These are phyloP conservation scores for Lachancea sp. DNA, from an alignment of 805 yeast species.

Conservation along the genomic window DNA sequence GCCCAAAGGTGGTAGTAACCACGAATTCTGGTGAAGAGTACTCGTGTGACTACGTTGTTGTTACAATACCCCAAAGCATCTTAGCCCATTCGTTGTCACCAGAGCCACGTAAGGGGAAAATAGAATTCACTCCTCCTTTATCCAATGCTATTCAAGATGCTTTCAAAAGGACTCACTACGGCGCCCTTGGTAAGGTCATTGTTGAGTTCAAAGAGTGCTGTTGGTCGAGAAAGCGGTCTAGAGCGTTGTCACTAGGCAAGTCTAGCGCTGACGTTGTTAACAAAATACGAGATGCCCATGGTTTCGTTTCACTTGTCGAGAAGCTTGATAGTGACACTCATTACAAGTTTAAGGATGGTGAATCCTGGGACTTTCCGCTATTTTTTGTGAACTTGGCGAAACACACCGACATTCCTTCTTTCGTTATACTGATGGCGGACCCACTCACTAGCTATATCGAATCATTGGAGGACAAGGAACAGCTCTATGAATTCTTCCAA, in stretches of 20 bases:
- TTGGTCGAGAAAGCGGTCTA: conserved; percentile 53
- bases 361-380: conserved; percentile 55
- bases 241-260: conserved; percentile 42
- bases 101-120: conserved; percentile 36
- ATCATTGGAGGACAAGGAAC: conserved; percentile 38
- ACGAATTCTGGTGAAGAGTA: conserved; percentile 32
- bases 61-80: conserved; percentile 74
- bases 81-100: conserved; percentile 36
- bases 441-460: conserved; percentile 61
- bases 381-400: conserved; percentile 54
- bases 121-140: conserved; percentile 50
- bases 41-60: conserved; percentile 51
- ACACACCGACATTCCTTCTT: conserved; percentile 43
- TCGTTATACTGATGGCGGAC: conserved; percentile 64
- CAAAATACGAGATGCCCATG: conserved; percentile 17
- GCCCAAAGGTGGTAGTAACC: conserved; percentile 29
- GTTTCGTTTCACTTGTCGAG: conserved; percentile 15
- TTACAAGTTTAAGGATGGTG: conserved; percentile 5
- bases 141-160: conserved; percentile 42
- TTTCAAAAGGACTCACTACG: conserved; percentile 48
- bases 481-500: conserved; percentile 51
- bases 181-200: conserved; percentile 66
- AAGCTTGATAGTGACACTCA: conserved; percentile 7
- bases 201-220: conserved; percentile 58
- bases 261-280: conserved; percentile 14